A percentile compares a stretch with the other conserved stretches of the same genome.
phyloP scores from a whole-genome alignment of 108 stramenopile species.

The Discostella pseudostelligera region DNA sequence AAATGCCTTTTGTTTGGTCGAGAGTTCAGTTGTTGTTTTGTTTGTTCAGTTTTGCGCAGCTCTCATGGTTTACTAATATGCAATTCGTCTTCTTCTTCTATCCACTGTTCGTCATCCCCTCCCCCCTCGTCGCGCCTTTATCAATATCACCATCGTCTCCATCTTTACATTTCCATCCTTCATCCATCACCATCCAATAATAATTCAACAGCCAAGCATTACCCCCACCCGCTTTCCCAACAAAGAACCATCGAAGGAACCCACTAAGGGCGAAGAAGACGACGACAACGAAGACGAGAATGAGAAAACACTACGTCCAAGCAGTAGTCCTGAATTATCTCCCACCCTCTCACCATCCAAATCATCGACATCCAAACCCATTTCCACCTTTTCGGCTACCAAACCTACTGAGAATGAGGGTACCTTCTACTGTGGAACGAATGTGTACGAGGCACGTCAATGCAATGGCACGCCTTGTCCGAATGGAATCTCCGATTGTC shows the following conservation, averaged over 20 bases:
- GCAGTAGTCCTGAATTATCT: background rate
- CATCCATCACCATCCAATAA: conserved; percentile 11
- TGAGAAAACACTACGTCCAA: background rate
- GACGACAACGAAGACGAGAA: conserved; percentile 1
- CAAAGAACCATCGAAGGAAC: conserved; percentile 7
- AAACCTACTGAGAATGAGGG: background rate
- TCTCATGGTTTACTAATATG: no score
- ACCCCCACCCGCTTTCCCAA: conserved; percentile 4
- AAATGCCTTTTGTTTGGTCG: background rate
- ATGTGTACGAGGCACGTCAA: conserved; percentile 6
- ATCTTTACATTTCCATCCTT: background rate
- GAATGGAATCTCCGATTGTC: conserved; percentile 16
- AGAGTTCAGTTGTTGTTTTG: no score
- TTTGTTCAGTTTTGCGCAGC: no score
- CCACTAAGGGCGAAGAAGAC: conserved; percentile 5
- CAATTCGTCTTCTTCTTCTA: no score
- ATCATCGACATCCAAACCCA: background rate
- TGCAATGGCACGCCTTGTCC: conserved; percentile 21
- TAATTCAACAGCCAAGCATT: conserved; percentile 30
- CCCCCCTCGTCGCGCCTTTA: no score
- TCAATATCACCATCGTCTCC: no score
- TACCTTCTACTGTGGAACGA: conserved; percentile 24
- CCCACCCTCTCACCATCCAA: conserved; percentile 2
- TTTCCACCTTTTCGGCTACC: background rate
- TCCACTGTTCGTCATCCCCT: no score